These are phyloP conservation scores for Phycomyces blakesleeanus DNA, from an alignment of 192 early-diverging fungal genomes.

Conservation along the genomic window DNA sequence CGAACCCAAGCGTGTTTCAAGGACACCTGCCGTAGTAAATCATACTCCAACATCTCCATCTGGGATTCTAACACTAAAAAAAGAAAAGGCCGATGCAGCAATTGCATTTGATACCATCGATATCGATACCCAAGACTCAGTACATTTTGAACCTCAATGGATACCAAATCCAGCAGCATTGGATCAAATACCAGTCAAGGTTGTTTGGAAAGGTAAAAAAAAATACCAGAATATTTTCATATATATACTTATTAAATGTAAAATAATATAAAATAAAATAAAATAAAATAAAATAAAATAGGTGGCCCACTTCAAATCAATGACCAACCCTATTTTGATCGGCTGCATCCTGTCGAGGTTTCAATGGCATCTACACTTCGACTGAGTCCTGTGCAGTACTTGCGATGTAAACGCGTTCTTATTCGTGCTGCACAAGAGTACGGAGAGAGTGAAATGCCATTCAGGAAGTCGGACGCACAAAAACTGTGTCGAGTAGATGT, in stretches of 20 bases:
- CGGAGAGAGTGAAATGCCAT: conserved; percentile 38
- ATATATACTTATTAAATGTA: no score
- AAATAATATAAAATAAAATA: background rate
- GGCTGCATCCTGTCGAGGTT: conserved; percentile 63
- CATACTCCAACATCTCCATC: background rate
- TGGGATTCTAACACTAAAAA: background rate
- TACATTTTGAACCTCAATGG: conserved; percentile 14
- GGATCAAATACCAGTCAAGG: conserved; percentile 19
- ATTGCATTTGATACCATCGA: conserved; percentile 28
- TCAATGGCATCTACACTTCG: conserved; percentile 76
- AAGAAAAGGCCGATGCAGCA: conserved; percentile 9
- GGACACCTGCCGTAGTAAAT: background rate
- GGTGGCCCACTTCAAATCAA: conserved; percentile 39
- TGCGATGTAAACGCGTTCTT: conserved; percentile 76
- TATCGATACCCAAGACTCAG: conserved; percentile 19
- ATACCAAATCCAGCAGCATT: conserved; percentile 14
- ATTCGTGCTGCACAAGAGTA: conserved; percentile 56
- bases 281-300: conserved; percentile 2
- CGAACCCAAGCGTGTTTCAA: background rate
- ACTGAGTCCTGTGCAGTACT: conserved; percentile 78
- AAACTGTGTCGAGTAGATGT: conserved; percentile 88
- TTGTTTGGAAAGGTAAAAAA: conserved; percentile 30
- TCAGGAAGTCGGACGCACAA: conserved; percentile 91
- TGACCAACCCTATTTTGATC: conserved; percentile 43
- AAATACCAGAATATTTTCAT: no score